Base-by-base conservation (phyloP, 2,329 filamentous ascomycete species). In the Cladosporium sp. region DNA sequence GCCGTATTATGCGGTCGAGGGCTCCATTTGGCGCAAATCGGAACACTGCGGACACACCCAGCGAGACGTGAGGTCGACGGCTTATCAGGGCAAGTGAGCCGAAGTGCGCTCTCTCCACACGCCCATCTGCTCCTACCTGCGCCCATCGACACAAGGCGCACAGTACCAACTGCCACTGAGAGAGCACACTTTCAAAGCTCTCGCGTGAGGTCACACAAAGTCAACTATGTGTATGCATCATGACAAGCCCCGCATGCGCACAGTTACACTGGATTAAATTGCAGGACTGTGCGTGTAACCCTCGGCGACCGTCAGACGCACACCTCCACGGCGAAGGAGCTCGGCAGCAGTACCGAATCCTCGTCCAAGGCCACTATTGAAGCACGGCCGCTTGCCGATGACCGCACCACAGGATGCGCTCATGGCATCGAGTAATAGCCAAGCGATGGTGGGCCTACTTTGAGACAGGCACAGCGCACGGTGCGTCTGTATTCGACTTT, bases 261-360 rank as follows among this genome's bases (percentile, higher is more conserved):
- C 28, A 8, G 38, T 43, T 33, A 31, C 38, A 49, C 46, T 4
- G 14, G 18, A 34, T 7, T 28, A 49, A 38, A 49, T 49, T 49
- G 28, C 46, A 43, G 46, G 38, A 34, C 31, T 14, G 8, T 13
- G 16, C 42, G 46, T 49, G 38, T 33, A 49, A 49, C 46, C 14
- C 14, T 11, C 38, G 35, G 18, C 35, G 37, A 42, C 46, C 31
- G 31, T 22, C 44, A 28, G 16, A 31, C 44, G 9, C 34, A 28
- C 22, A 28, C 22, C 22, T 28, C 22, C 22, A 28, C 22, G 3
- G 22, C 22, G 22, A 28, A 28, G 22, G 22, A 28, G 22, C 22
- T 28, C 22, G 22, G 22, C 22, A 28, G 22, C 22, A 28, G 22
- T 28, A 28, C 22, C 22, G 22, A 28, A 28, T 28, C 22, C 22